phyloP scores from a whole-genome alignment of 2,329 filamentous ascomycete species.

The Penicillium sp. region DNA sequence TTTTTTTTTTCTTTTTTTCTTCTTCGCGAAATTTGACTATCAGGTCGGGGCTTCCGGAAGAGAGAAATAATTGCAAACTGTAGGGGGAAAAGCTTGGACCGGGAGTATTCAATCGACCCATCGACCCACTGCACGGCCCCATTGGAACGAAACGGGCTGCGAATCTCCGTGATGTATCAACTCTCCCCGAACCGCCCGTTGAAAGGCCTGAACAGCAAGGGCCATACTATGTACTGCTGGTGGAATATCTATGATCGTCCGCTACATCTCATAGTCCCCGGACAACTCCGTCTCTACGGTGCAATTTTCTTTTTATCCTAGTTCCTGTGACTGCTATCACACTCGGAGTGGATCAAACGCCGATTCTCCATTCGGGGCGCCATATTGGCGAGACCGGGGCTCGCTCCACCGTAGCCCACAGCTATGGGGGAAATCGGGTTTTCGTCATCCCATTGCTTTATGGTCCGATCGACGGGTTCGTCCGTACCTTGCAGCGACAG shows the following conservation, averaged over 20 bases:
- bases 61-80: not conserved
- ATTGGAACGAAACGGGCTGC: not conserved
- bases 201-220: slow-evolving; percentile 10
- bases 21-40: not conserved
- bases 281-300: no score
- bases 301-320: no score
- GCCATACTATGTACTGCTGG: not conserved
- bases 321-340: no score
- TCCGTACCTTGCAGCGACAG: slow-evolving; percentile 26
- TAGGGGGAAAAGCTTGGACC: not conserved
- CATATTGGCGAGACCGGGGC: not conserved
- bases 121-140: not conserved
- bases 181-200: slow-evolving; percentile 1
- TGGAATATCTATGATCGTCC: no score
- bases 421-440: not conserved
- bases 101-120: no score
- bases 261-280: no score
- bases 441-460: not conserved
- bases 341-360: not conserved
- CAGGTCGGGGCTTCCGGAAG: not conserved
- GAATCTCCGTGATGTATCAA: slow-evolving; percentile 10
- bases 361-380: not conserved
- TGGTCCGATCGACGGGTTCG: slow-evolving; percentile 24
- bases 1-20: not conserved
- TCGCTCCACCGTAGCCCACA: not conserved